Evolutionary conservation across 2,329 filamentous ascomycete genomes (phyloP), one percentile per base, ranked within the genome.

Genomic region (Aspergillus sp.): DNA sequence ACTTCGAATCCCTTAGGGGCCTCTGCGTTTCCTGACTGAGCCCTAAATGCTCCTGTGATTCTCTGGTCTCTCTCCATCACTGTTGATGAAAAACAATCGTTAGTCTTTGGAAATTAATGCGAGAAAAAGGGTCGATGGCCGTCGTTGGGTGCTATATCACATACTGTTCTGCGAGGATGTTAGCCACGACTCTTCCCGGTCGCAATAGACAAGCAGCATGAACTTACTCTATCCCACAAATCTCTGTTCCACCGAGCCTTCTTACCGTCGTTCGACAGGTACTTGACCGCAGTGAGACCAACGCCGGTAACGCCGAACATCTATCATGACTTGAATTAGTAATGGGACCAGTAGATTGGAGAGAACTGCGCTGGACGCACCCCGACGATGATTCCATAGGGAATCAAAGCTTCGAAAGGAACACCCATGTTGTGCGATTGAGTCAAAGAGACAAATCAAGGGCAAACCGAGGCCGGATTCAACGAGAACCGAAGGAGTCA

Each of bases 11-110:
- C 81, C 44, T 71, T 65, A 27, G 81, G 81, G 28, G 81, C 81
- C 46, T 69, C 65, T 37, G 74, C 69, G 50, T 73, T 77, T 65
- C 81, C 78, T 44, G 78, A 78, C 61, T 85, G 81, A 47, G 79
- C 81, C 67, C 81, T 71, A 57, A 75, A 58, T 50, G 72, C 76
- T 42, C 81, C 81, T 33, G 81, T 85, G 56, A 85, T 70, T 50
- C 81, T 69, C 58, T 75, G 67, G 62, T 85, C 81, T 64, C 81
- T 73, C 57, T 83, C 78, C 79, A 84, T 82, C 81, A 85, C 81
- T 85, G 62, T 48, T 40, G 27, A 11, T 40, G 11, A 40, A 38
- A 39, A 48, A 62, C 51, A 64, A 58, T 59, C 53, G 47, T 59
- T 55, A 51, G 51, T 37, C 8, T 48, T 33, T 11, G 28, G 6